Percentiles rank a stretch among this genome's conserved stretches.
These are phyloP conservation scores for Ambrosiella xylebori DNA, from an alignment of 2,329 filamentous ascomycete species.

Conservation along the genomic window DNA sequence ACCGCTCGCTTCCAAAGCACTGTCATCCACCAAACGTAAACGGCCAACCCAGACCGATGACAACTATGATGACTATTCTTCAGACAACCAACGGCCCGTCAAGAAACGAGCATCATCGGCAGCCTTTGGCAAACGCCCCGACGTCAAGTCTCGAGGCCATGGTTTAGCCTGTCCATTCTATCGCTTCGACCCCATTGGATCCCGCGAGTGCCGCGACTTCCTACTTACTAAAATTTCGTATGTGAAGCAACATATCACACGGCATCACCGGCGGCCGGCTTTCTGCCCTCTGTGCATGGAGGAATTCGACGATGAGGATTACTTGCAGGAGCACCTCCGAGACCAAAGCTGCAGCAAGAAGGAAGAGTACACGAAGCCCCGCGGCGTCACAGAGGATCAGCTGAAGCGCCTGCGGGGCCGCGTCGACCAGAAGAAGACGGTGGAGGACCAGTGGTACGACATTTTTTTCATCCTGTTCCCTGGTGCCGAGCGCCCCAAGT, in stretches of 20 bases:
- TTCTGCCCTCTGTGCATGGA: conserved; percentile 16
- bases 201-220: conserved; percentile 15
- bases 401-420: conserved; percentile 14
- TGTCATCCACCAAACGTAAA: not conserved
- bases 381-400: conserved; percentile 15
- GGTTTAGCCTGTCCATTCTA: conserved; percentile 16
- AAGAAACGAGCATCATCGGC: not conserved
- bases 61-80: conserved; percentile 4
- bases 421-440: conserved; percentile 15
- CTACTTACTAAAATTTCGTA: conserved; percentile 16
- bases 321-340: conserved; percentile 14
- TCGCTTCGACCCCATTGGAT: conserved; percentile 14
- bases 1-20: not conserved
- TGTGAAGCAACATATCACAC: conserved; percentile 17
- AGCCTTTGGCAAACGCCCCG: not conserved
- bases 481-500: conserved; percentile 10
- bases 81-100: not conserved
- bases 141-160: conserved; percentile 6
- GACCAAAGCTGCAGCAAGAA: conserved; percentile 10
- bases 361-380: conserved; percentile 11
- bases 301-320: conserved; percentile 13
- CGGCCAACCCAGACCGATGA: not conserved
- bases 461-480: conserved; percentile 16
- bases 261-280: conserved; percentile 15
- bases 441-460: conserved; percentile 16